These are phyloP conservation scores for Xylariaceae sp. DNA, from an alignment of 2,329 filamentous ascomycete genomes.

Conservation along the genomic window DNA sequence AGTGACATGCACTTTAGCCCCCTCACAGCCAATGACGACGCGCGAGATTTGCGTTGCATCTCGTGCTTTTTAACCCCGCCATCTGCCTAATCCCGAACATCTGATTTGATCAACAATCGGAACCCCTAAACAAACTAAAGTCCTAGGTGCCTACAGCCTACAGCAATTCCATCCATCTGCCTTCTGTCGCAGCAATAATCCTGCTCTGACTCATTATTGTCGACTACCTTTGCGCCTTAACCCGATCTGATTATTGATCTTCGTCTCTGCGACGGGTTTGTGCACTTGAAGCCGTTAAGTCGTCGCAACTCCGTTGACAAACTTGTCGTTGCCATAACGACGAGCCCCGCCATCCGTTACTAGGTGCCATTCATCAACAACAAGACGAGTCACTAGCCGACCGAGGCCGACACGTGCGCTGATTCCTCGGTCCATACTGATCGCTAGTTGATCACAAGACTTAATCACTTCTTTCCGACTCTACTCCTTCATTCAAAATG, in stretches of 20 bases:
- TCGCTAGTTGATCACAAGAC: not conserved
- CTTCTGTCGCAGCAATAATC: not conserved
- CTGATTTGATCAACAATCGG: too few relatives aligned
- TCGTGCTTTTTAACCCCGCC: not conserved
- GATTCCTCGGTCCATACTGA: not conserved
- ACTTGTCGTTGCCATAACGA: not conserved
- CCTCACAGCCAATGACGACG: not conserved
- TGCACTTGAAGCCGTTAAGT: not conserved
- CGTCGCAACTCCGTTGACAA: not conserved
- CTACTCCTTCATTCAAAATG: slow-evolving; percentile 33
- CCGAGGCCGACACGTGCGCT: too few relatives aligned
- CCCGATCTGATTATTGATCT: not conserved
- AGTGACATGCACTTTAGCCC: not conserved
- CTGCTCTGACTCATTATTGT: not conserved
- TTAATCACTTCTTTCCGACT: not conserved
- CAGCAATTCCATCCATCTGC: not conserved
- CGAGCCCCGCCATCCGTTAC: not conserved
- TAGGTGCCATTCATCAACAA: not conserved
- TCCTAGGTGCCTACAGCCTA: not conserved
- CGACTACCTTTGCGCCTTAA: too few relatives aligned
- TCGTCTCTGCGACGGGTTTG: not conserved
- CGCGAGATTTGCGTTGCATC: not conserved
- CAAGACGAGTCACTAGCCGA: not conserved
- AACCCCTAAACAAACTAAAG: not conserved
- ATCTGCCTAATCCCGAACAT: not conserved